Conservation (phyloP, 2,329 filamentous ascomycete genomes). For the Pseudogymnoascus sp. region DNA sequence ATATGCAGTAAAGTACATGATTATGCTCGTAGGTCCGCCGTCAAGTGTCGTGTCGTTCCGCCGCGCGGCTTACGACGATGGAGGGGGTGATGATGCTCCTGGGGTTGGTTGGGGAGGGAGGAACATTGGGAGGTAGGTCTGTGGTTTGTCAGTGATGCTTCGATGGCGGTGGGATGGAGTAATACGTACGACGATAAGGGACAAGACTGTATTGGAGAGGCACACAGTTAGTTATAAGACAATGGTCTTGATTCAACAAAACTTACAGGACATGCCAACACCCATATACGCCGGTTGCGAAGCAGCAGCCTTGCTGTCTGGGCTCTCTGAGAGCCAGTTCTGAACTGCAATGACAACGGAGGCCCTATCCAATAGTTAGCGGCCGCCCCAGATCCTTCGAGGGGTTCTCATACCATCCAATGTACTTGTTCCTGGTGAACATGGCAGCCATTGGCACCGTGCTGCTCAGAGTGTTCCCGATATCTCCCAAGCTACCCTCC, state of each 20-base stretch:
- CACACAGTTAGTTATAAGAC: slow-evolving; percentile 10
- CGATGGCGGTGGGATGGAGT: neutral
- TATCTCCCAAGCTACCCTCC: slow-evolving; percentile 53
- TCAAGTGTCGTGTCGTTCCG: neutral
- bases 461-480: slow-evolving; percentile 62
- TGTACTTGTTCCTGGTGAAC: slow-evolving; percentile 81
- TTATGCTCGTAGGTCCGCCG: slow-evolving; percentile 3
- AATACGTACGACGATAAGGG: slow-evolving; percentile 34
- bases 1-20: neutral
- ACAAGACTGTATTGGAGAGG: slow-evolving; percentile 21
- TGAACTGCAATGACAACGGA: slow-evolving; percentile 67
- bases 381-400: neutral
- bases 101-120: slow-evolving; percentile 43
- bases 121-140: slow-evolving; percentile 59
- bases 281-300: slow-evolving; percentile 66
- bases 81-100: slow-evolving; percentile 1
- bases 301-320: slow-evolving; percentile 54
- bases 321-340: slow-evolving; percentile 69
- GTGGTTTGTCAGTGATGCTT: slow-evolving; percentile 12
- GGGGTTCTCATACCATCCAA: slow-evolving; percentile 48
- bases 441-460: slow-evolving; percentile 94
- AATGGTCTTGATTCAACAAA: neutral
- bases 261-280: slow-evolving; percentile 70
- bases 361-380: slow-evolving; percentile 42
- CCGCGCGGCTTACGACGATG: neutral